These are phyloP conservation scores for Sordariomycetes sp. DNA, from an alignment of 2,329 filamentous ascomycete genomes.

Conservation along the genomic window DNA sequence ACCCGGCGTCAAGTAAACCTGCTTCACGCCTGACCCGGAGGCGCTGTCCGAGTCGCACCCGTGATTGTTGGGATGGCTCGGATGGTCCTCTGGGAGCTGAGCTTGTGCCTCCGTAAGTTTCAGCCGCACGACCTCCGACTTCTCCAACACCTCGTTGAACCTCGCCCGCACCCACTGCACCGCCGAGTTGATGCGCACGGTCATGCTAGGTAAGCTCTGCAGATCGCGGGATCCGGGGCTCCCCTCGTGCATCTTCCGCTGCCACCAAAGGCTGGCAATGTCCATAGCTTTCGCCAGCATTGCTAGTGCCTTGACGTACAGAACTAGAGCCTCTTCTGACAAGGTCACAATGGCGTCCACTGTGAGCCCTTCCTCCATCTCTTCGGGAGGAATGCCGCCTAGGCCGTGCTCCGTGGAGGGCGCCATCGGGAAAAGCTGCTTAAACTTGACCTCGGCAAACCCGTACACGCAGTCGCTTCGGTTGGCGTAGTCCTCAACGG, in stretches of 20 bases:
- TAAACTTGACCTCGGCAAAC: constrained; percentile 97
- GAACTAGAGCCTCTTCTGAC: constrained; percentile 86
- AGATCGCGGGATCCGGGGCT: constrained; percentile 17
- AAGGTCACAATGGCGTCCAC: constrained; percentile 75
- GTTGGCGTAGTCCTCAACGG: constrained; percentile 85
- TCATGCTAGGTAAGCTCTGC: constrained; percentile 37
- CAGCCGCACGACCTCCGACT: constrained; percentile 85
- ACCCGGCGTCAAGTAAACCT: constrained; percentile 75
- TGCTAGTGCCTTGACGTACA: constrained; percentile 90
- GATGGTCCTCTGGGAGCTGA: constrained; percentile 72
- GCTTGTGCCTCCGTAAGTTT: constrained; percentile 81
- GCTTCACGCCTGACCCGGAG: constrained; percentile 56
- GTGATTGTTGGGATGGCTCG: constrained; percentile 75
- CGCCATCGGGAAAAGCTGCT: constrained; percentile 82
- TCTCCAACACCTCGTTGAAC: constrained; percentile 96
- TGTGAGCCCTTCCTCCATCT: constrained; percentile 64
- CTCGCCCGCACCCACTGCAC: constrained; percentile 91
- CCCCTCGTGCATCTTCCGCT: constrained; percentile 59
- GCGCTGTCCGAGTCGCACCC: constrained; percentile 40
- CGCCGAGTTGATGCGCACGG: constrained; percentile 74
- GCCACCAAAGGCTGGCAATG: constrained; percentile 88
- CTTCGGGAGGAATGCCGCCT: constrained; percentile 48
- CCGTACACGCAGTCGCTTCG: constrained; percentile 94
- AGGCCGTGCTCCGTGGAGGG: constrained; percentile 67
- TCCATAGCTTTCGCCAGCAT: constrained; percentile 93